These are phyloP conservation scores for Nevesoporus exiguus DNA, from an alignment of 768 basidiomycete species.

Conservation along the genomic window DNA sequence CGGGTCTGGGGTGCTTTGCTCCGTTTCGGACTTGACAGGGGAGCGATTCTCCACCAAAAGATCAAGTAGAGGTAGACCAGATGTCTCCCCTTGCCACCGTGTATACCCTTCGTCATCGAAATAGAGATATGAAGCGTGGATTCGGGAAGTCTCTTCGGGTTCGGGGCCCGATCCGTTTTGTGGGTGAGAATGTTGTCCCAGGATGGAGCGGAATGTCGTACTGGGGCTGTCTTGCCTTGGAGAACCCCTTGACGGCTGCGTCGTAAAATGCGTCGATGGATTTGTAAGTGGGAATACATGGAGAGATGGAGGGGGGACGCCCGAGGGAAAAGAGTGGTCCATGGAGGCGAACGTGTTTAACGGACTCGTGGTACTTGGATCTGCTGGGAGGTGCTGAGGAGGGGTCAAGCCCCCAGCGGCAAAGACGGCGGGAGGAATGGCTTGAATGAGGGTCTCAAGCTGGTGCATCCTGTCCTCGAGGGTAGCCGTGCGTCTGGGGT, in stretches of 20 bases:
- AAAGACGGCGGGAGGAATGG: slow-evolving; percentile 79
- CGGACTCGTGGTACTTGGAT: slow-evolving; percentile 32
- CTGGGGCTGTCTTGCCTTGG: slow-evolving; percentile 47
- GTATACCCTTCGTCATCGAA: slow-evolving; percentile 86
- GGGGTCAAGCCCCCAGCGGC: slow-evolving; percentile 49
- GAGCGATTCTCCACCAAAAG: slow-evolving; percentile 71
- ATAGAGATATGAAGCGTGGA: slow-evolving; percentile 79
- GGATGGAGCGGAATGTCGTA: slow-evolving; percentile 38
- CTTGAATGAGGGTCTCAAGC: slow-evolving; percentile 78
- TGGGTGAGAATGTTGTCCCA: slow-evolving; percentile 34
- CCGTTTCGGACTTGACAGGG: slow-evolving; percentile 35
- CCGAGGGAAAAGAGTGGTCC: slow-evolving; percentile 44
- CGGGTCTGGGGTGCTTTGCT: slow-evolving; percentile 25
- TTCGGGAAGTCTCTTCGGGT: slow-evolving; percentile 57
- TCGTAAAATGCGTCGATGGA: slow-evolving; percentile 74
- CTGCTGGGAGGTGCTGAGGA: slow-evolving; percentile 32
- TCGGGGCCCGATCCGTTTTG: slow-evolving; percentile 32
- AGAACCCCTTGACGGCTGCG: slow-evolving; percentile 38
- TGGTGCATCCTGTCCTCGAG: slow-evolving; percentile 89
- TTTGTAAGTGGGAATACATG: slow-evolving; percentile 77
- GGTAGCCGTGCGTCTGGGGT: slow-evolving; percentile 66
- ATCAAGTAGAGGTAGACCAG: slow-evolving; percentile 85
- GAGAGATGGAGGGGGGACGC: slow-evolving; percentile 75
- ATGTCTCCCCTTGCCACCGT: slow-evolving; percentile 90
- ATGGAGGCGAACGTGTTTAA: slow-evolving; percentile 39